Percentiles rank a stretch among this genome's conserved stretches.
phyloP scores from a whole-genome alignment of 306 rosid species.

The Fragaria vesca region DNA sequence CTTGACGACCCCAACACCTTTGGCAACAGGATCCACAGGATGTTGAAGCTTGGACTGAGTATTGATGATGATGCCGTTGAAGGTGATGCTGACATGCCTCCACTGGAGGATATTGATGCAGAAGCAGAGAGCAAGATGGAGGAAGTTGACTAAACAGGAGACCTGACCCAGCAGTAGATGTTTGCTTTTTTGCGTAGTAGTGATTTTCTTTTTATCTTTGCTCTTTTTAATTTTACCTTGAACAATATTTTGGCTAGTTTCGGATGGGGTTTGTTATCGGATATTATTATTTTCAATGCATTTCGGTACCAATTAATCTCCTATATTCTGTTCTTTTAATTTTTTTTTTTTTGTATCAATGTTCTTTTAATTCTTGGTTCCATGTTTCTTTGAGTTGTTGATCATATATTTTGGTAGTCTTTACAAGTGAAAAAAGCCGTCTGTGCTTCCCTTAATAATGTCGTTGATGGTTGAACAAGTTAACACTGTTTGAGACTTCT shows the following conservation, averaged over 20 bases:
- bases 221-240: neutral
- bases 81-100: slow-evolving; percentile 81
- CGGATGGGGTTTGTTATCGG: slow-evolving; percentile 3
- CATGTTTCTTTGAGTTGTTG: neutral
- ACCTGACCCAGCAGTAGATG: neutral
- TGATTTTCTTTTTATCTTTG: neutral
- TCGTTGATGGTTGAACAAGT: no score
- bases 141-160: slow-evolving; percentile 63
- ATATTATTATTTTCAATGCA: neutral
- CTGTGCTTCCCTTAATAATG: no score
- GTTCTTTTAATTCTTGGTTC: neutral
- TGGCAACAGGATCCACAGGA: slow-evolving; percentile 94
- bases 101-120: slow-evolving; percentile 74
- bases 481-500: no score
- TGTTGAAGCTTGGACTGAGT: slow-evolving; percentile 89
- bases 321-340: neutral
- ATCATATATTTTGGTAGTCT: no score
- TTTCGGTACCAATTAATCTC: neutral
- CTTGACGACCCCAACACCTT: slow-evolving; percentile 96
- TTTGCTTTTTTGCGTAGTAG: neutral
- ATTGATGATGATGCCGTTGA: slow-evolving; percentile 79
- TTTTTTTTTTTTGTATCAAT: neutral
- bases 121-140: slow-evolving; percentile 99
- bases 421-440: no score
- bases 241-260: slow-evolving; percentile 1